These are phyloP conservation scores for Stereocaulon alpinum DNA, from an alignment of 495 filamentous ascomycete species.

Conservation along the genomic window DNA sequence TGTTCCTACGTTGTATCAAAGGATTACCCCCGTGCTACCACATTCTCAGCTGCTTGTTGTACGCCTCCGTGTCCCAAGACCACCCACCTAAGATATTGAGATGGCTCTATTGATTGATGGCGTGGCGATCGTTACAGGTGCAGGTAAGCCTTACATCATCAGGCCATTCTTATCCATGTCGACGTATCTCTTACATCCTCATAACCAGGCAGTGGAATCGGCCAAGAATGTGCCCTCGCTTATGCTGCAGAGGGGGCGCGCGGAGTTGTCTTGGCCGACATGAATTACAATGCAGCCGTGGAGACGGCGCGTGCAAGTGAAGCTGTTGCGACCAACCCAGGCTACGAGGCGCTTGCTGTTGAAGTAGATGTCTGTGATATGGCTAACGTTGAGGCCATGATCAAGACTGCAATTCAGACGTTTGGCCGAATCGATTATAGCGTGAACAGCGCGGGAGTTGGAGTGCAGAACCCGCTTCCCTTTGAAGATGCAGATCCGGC, in stretches of 20 bases:
- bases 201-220: slow-evolving; percentile 34
- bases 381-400: slow-evolving; percentile 26
- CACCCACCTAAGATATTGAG: no score
- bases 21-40: no score
- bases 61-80: no score
- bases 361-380: slow-evolving; percentile 27
- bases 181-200: no score
- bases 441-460: slow-evolving; percentile 31
- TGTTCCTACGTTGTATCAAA: no score
- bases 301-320: slow-evolving; percentile 21
- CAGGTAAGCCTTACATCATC: no score
- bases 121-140: no score
- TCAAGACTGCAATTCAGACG: slow-evolving; percentile 20
- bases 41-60: no score
- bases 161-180: no score
- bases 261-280: slow-evolving; percentile 32
- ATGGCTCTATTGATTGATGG: no score
- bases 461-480: no score
- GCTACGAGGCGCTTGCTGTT: slow-evolving; percentile 24
- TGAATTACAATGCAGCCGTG: slow-evolving; percentile 24
- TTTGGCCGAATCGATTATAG: slow-evolving; percentile 33
- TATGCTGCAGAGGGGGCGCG: slow-evolving; percentile 29
- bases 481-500: no score
- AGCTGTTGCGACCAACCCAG: slow-evolving; percentile 22
- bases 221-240: slow-evolving; percentile 23